Evolutionary conservation across 768 basidiomycete genomes (phyloP), one percentile per base, ranked within the genome.

Genomic region (Auriculariales sp.): DNA sequence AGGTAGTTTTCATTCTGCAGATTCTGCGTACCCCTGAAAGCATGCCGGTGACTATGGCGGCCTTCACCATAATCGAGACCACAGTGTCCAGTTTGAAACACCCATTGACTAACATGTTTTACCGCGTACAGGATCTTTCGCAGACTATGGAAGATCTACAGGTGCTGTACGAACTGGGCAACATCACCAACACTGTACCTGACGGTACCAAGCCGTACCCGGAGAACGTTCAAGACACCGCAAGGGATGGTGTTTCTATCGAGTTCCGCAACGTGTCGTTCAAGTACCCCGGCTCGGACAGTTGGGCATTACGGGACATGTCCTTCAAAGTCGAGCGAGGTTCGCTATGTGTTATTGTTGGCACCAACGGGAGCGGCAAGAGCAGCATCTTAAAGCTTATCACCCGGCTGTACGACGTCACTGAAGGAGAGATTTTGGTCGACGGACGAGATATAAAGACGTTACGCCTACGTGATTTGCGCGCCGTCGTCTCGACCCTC

Each of bases 401-500:
- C 3, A 64, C 73, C 0, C 62, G 74, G 1, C 56, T 77, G 3
- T 77, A 73, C 55, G 70, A 74, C 46, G 66, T 70, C 0, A 64
- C 65, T 0, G 59, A 62, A 0, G 78, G 75, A 0, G 55, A 65
- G 5, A 58, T 79, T 4, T 56, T 70, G 14, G 61, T 78, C 29
- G 71, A 79, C 48, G 77, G 70, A n/a, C 56, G 67, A 49, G 75
- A 84, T 54, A 81, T 88, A 52, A 71, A 70, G 33, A 71, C 70
- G 0, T 62, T 83, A 14, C 74, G 71, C 48, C 70, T 88, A 3
- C 69, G 66, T 2, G 79, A 86, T 59, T 64, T 87, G 14, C 68
- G 83, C n/a, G 73, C 73, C 17, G 72, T 77, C 2, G 75, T 77
- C 24, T 78, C 80, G 2, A 81, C 81, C 19, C 71, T 89, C 24